Percentiles rank a stretch among this genome's conserved stretches.
These are phyloP conservation scores for Phytophthora capsici DNA, from an alignment of 352 stramenopile species.

Conservation along the genomic window DNA sequence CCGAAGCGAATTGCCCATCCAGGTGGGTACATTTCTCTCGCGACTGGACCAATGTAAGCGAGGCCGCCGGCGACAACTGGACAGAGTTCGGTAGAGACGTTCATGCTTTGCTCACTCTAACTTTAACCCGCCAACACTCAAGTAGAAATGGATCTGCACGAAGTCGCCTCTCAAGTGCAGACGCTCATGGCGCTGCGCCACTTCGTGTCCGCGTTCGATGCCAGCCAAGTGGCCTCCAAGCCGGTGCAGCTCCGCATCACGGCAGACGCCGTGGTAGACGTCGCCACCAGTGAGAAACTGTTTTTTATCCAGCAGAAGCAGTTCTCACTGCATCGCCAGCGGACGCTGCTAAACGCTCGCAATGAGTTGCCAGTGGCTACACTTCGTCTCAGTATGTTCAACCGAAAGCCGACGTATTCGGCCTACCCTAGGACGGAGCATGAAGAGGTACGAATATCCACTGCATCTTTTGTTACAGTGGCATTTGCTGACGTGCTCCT, in stretches of 20 bases:
- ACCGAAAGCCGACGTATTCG: slow-evolving; percentile 43
- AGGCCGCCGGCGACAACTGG: neutral
- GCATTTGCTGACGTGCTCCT: neutral
- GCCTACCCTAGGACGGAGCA: slow-evolving; percentile 45
- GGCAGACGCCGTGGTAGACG: slow-evolving; percentile 29
- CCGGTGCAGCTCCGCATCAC: slow-evolving; percentile 32
- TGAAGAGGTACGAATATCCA: slow-evolving; percentile 26
- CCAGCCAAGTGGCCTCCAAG: slow-evolving; percentile 35
- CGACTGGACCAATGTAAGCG: slow-evolving; percentile 8
- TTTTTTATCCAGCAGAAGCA: slow-evolving; percentile 40
- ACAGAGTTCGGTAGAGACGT: neutral
- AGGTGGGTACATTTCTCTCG: neutral
- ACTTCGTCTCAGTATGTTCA: slow-evolving; percentile 42
- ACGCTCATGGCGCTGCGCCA: slow-evolving; percentile 44
- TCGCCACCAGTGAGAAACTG: slow-evolving; percentile 25
- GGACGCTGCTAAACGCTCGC: slow-evolving; percentile 43
- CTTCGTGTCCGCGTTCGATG: slow-evolving; percentile 48
- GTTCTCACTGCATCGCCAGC: slow-evolving; percentile 45
- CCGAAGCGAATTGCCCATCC: neutral
- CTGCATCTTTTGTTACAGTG: neutral
- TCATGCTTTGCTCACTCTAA: slow-evolving; percentile 6
- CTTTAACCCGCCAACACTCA: slow-evolving; percentile 6
- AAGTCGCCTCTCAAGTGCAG: slow-evolving; percentile 40
- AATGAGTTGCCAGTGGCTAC: slow-evolving; percentile 41
- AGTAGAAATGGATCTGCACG: slow-evolving; percentile 35